These are phyloP conservation scores for Russula olivacea DNA, from an alignment of 768 basidiomycete genomes.

Conservation along the genomic window DNA sequence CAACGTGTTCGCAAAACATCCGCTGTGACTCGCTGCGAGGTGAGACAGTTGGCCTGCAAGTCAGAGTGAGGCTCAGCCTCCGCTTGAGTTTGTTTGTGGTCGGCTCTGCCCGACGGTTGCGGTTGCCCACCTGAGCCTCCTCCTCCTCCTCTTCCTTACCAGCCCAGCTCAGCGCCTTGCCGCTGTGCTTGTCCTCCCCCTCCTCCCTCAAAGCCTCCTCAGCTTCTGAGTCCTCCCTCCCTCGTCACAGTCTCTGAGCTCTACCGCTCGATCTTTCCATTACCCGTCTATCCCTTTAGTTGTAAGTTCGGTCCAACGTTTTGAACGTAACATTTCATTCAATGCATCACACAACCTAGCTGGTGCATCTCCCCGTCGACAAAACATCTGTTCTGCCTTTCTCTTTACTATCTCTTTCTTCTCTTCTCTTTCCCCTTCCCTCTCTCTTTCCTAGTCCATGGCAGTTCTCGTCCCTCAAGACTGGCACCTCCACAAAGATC, in stretches of 20 bases:
- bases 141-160: not conserved
- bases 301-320: conserved; percentile 10
- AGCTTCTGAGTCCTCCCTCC: not conserved
- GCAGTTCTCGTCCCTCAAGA: conserved; percentile 74
- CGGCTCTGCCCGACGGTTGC: conserved; percentile 15
- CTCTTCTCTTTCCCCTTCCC: not conserved
- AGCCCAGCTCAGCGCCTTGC: not conserved
- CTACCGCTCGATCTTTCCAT: not conserved
- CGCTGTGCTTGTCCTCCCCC: not conserved
- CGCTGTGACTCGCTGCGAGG: not conserved
- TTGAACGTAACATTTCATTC: conserved; percentile 11
- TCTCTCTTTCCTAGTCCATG: conserved; percentile 43
- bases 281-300: conserved; percentile 1
- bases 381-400: conserved; percentile 1
- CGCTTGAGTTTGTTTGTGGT: not conserved
- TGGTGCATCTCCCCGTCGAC: conserved; percentile 3
- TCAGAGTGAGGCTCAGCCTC: not conserved
- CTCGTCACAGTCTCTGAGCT: not conserved
- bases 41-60: not conserved
- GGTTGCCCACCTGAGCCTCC: not conserved
- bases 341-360: not conserved
- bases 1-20: not conserved
- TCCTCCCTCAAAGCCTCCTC: not conserved
- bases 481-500: conserved; percentile 65
- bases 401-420: not conserved